Evolutionary conservation across 2,329 filamentous ascomycete species (phyloP).

Genomic region (Emergomyces africanus): DNA sequence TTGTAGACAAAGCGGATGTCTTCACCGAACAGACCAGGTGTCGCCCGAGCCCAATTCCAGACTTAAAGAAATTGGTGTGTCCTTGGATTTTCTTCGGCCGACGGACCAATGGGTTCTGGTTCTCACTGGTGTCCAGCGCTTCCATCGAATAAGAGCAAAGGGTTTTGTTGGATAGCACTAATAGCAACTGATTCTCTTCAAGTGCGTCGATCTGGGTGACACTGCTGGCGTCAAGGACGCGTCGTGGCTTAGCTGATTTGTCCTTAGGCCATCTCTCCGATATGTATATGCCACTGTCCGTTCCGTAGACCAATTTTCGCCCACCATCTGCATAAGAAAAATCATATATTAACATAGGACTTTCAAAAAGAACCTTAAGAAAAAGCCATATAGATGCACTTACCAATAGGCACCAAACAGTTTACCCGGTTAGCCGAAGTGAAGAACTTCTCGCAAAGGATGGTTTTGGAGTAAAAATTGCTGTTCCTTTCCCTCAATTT

Average conservation of each 20-base stretch:
- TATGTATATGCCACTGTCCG: conserved; percentile 84
- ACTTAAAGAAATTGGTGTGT: conserved; percentile 97
- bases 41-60: conserved; percentile 83
- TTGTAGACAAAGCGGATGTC: conserved; percentile 81
- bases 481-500: conserved; percentile 61
- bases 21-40: conserved; percentile 96
- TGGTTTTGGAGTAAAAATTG: conserved; percentile 56
- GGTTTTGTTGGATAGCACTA: conserved; percentile 88
- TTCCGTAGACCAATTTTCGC: conserved; percentile 86
- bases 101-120: conserved; percentile 59
- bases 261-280: conserved; percentile 86
- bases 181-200: conserved; percentile 83
- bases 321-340: conserved; percentile 57
- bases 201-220: conserved; percentile 95
- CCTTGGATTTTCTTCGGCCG: conserved; percentile 92
- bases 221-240: conserved; percentile 71
- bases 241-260: conserved; percentile 55
- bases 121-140: conserved; percentile 71
- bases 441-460: conserved; percentile 78
- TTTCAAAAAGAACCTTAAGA: neutral
- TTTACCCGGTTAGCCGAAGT: conserved; percentile 81
- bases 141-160: conserved; percentile 80
- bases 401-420: conserved; percentile 83
- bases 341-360: neutral
- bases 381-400: conserved; percentile 19